A percentile compares a stretch with the other conserved stretches of the same genome.
Evolutionary conservation across 2,329 filamentous ascomycete genomes (phyloP).

Genomic region (Fonsecaea pedrosoi): DNA sequence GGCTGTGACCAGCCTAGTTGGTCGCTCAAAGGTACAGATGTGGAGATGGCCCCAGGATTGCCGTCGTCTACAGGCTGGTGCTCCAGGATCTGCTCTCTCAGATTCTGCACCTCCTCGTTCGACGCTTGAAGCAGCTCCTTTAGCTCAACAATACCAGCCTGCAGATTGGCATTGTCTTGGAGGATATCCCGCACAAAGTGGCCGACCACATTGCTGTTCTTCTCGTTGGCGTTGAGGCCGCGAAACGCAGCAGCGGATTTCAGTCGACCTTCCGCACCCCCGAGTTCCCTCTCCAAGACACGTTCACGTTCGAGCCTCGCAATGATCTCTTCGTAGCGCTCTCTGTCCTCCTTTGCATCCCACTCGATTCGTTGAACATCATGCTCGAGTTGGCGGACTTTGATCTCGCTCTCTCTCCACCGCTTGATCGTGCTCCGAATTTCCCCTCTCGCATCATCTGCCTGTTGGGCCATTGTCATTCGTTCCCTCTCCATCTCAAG

Average conservation of each 20-base stretch:
- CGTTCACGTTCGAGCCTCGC: slow-evolving; percentile 83
- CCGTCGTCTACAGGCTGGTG: slow-evolving; percentile 70
- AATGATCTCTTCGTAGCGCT: slow-evolving; percentile 81
- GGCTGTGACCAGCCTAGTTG: slow-evolving; percentile 68
- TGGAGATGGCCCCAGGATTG: slow-evolving; percentile 33
- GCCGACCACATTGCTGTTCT: slow-evolving; percentile 78
- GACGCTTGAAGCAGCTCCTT: slow-evolving; percentile 88
- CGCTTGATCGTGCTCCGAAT: slow-evolving; percentile 78
- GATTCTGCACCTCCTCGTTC: slow-evolving; percentile 88
- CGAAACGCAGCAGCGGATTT: slow-evolving; percentile 74
- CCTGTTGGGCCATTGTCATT: slow-evolving; percentile 69
- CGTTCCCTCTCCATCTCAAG: slow-evolving; percentile 82
- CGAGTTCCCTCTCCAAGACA: slow-evolving; percentile 80
- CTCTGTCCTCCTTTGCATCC: slow-evolving; percentile 78
- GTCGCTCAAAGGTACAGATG: slow-evolving; percentile 61
- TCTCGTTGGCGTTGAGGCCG: slow-evolving; percentile 49
- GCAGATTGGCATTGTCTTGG: slow-evolving; percentile 92
- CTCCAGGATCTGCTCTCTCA: slow-evolving; percentile 79
- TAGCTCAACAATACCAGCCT: slow-evolving; percentile 88
- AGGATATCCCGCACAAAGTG: slow-evolving; percentile 96
- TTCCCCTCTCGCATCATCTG: slow-evolving; percentile 73
- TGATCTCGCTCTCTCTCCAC: slow-evolving; percentile 84
- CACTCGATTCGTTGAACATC: slow-evolving; percentile 88
- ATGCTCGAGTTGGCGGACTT: slow-evolving; percentile 78
- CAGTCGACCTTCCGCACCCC: slow-evolving; percentile 77